Evolutionary conservation across 805 yeast species (phyloP).

Genomic region (Saccharomycopsis fermentans): DNA sequence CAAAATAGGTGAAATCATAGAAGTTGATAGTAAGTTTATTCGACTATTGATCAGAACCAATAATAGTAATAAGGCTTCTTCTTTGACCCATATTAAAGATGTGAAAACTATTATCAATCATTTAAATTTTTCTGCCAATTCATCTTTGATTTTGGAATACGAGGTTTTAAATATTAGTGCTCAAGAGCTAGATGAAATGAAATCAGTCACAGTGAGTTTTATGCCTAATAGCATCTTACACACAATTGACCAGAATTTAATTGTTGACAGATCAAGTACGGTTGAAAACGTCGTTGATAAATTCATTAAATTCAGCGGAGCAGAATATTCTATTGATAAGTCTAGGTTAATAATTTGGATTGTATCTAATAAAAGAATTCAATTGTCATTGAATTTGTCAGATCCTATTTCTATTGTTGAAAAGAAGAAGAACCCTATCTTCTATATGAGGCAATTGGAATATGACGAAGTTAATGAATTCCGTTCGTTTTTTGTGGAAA

Average conservation of each 20-base stretch:
- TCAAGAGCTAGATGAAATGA: slow-evolving; percentile 68
- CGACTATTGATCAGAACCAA: slow-evolving; percentile 47
- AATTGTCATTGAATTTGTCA: not conserved
- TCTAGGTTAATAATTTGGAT: not conserved
- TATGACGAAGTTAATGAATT: not conserved
- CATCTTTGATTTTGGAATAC: slow-evolving; percentile 47
- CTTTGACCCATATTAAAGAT: not conserved
- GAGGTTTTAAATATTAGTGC: slow-evolving; percentile 70
- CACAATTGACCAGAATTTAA: slow-evolving; percentile 56
- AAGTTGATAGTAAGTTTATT: slow-evolving; percentile 48
- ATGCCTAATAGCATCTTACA: slow-evolving; percentile 61
- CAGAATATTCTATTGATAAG: slow-evolving; percentile 21
- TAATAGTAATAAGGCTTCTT: not conserved
- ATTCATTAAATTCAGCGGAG: slow-evolving; percentile 28
- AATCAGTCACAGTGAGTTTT: slow-evolving; percentile 58
- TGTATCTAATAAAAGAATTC: not conserved
- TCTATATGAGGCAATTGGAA: not conserved
- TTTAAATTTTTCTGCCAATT: not conserved
- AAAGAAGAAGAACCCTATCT: not conserved
- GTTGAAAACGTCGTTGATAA: slow-evolving; percentile 45
- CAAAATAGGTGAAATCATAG: slow-evolving; percentile 45
- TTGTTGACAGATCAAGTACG: slow-evolving; percentile 54
- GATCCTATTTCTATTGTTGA: not conserved
- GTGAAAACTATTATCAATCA: not conserved
- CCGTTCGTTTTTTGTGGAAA: not conserved